These are phyloP conservation scores for Fusarium continuum DNA, from an alignment of 2,329 filamentous ascomycete genomes.

Conservation along the genomic window DNA sequence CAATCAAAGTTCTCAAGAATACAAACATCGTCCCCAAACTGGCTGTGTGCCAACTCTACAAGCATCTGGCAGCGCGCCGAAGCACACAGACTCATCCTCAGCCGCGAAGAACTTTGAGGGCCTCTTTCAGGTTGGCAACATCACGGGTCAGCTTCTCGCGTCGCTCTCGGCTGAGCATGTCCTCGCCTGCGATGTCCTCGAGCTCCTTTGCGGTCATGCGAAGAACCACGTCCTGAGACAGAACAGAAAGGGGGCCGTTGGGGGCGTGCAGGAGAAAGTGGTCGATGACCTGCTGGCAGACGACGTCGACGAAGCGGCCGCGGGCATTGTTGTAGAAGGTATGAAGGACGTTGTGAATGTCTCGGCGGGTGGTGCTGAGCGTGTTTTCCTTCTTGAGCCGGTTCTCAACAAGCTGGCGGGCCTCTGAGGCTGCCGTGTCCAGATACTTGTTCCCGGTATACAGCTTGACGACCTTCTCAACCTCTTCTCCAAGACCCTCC, in stretches of 20 bases:
- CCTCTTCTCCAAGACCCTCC: neutral
- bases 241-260: constrained; percentile 60
- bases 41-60: neutral
- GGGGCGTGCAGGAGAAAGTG: constrained; percentile 61
- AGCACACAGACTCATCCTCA: neutral
- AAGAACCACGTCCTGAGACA: constrained; percentile 62
- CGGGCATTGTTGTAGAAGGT: constrained; percentile 70
- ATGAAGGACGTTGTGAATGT: constrained; percentile 68
- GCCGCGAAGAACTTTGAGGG: constrained; percentile 40
- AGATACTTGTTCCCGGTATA: fast-evolving
- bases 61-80: neutral
- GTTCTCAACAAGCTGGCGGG: neutral
- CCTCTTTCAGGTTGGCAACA: constrained; percentile 55
- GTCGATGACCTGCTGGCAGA: constrained; percentile 67
- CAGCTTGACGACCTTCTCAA: neutral
- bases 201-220: constrained; percentile 59
- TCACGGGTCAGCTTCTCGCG: constrained; percentile 57
- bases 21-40: neutral
- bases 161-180: constrained; percentile 50
- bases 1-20: neutral
- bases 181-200: constrained; percentile 67
- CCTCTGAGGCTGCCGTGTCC: neutral
- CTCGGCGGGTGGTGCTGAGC: constrained; percentile 52
- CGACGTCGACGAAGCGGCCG: constrained; percentile 69
- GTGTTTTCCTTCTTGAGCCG: constrained; percentile 10